Base-by-base conservation (phyloP, 1,284 basidiomycete genomes). In the Phylloporus gajari region DNA sequence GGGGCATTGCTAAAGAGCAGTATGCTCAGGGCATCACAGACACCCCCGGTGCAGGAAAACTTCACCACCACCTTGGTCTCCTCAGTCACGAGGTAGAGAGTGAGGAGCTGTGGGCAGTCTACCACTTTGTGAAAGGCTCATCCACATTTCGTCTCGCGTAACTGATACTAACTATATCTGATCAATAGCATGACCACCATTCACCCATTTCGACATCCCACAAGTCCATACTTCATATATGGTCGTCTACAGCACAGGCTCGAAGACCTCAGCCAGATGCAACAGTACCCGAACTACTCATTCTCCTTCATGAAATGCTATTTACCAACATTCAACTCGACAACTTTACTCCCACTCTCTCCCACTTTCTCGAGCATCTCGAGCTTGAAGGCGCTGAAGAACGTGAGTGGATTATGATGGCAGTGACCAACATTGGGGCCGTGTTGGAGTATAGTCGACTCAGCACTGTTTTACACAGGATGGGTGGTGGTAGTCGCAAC, bases 351-450 rank as follows among this genome's bases (percentile, higher is more conserved):
- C 87, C 91, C 1, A 92, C 93, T 0, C 90, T 96, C 64, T 93
- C 93, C 4, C 92, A 95, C 42, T 95, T 98, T 80, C 88, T 96
- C 72, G 95, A 97, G 81, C 92, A 94, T 51, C 88, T 98, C 1
- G 89, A 93, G 74, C 92, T 97, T 64, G 92, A 94, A 77, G 91
- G 91, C 70, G 89, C 90, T 5, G 91, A 95, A 68, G 95, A 96
- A 80, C 91, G 93, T 30, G 94, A 96, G 73, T 99, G 97, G 97
- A 94, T 95, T 76, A 96, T 97, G 93, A 97, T 99, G 94, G 97
- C 91, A 0, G 86, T 93, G 48, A 87, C 95, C 78, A 98, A 97
- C 81, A 88, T 98, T 27, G 89, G 91, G 7, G 89, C 94, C 0
- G 82, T 98, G 21, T 86, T 98, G 75, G 96, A 99, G 83, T 98